A percentile compares a stretch with the other conserved stretches of the same genome.
Conservation (phyloP, 768 basidiomycete species). For the Podaxis rugospora region DNA sequence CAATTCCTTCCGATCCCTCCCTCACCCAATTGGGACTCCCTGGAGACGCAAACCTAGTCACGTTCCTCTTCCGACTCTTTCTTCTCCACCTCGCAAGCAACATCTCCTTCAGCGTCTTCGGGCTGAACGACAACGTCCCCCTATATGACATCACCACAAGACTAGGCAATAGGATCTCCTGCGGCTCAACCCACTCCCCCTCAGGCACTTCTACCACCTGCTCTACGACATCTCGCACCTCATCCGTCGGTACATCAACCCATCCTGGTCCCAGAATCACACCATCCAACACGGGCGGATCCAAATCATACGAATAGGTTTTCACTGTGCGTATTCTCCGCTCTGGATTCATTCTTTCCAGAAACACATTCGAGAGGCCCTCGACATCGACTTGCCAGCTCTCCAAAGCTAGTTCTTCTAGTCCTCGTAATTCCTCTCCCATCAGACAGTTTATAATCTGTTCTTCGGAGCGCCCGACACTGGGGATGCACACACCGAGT, state of each 20-base stretch:
- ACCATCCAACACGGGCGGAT: not conserved
- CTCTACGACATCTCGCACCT: slow-evolving; percentile 1
- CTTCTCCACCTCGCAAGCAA: slow-evolving; percentile 8
- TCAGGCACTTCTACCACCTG: not conserved
- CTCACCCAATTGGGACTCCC: not conserved
- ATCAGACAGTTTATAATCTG: not conserved
- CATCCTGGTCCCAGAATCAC: not conserved
- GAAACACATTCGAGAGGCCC: slow-evolving; percentile 8
- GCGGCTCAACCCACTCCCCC: not conserved
- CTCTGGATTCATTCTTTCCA: slow-evolving; percentile 10
- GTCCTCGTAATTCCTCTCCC: not conserved
- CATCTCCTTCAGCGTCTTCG: not conserved
- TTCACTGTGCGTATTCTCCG: slow-evolving; percentile 5
- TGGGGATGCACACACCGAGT: slow-evolving; percentile 3
- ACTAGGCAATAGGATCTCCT: slow-evolving; percentile 7
- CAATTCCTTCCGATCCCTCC: not conserved
- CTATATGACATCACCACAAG: slow-evolving; percentile 1
- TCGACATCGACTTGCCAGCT: slow-evolving; percentile 10
- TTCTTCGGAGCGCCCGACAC: slow-evolving; percentile 7
- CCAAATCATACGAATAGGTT: slow-evolving; percentile 5
- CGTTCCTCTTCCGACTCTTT: not conserved
- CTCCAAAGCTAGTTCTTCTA: slow-evolving; percentile 8
- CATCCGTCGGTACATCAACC: slow-evolving; percentile 4
- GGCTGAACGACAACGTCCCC: slow-evolving; percentile 3
- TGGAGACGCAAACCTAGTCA: not conserved